Evolutionary conservation across 352 stramenopile species (phyloP).

Genomic region (Pythium insidiosum): DNA sequence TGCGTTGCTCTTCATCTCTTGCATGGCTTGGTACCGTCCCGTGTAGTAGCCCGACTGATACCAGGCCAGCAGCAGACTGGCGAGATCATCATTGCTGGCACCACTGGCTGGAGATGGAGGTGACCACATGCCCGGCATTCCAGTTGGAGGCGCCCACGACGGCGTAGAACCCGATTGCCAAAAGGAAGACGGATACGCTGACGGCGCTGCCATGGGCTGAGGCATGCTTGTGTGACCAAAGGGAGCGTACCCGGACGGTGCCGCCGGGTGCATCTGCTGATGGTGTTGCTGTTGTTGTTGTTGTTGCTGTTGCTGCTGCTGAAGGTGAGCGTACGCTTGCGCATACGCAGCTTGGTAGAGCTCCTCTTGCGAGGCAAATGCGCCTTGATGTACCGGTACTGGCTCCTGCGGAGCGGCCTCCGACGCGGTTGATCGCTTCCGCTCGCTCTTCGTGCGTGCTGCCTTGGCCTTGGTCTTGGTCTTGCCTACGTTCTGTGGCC

Average conservation of each 20-base stretch:
- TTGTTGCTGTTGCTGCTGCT: constrained; percentile 32
- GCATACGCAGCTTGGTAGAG: constrained; percentile 59
- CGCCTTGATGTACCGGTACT: not conserved
- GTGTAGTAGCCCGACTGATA: constrained; percentile 84
- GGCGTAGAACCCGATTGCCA: too few species aligned
- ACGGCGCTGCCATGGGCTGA: not conserved
- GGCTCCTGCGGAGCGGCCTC: not conserved
- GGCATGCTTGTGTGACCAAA: constrained; percentile 24
- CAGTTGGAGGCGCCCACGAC: too few species aligned
- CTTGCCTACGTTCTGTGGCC: not conserved
- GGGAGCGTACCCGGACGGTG: constrained; percentile 9
- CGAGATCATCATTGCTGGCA: constrained; percentile 33
- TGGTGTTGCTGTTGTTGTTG: not conserved
- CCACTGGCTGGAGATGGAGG: not conserved
- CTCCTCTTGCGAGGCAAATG: constrained; percentile 14
- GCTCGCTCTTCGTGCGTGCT: not conserved
- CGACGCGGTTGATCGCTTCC: not conserved
- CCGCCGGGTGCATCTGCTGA: constrained; percentile 1
- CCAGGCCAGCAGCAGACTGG: constrained; percentile 73
- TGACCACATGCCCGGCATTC: constrained; percentile 6
- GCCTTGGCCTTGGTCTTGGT: too few species aligned
- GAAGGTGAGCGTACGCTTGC: constrained; percentile 56
- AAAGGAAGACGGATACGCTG: not conserved
- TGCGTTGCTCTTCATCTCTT: constrained; percentile 42
- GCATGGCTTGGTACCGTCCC: constrained; percentile 64